These are phyloP conservation scores for Dryadomyces quercus-mongolicae DNA, from an alignment of 2,329 filamentous ascomycete genomes.

Conservation along the genomic window DNA sequence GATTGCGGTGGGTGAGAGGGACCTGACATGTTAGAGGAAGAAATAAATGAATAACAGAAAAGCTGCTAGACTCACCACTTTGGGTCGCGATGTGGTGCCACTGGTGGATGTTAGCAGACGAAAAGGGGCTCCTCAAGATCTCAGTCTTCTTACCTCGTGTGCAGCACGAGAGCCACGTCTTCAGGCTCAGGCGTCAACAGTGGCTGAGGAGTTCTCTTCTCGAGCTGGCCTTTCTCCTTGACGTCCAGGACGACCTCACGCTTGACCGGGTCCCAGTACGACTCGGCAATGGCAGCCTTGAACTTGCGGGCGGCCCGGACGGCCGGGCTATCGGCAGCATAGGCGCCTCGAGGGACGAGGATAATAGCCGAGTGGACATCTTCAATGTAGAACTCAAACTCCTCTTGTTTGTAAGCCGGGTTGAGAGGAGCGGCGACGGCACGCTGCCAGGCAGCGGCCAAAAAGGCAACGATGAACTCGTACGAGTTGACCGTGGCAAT, in stretches of 20 bases:
- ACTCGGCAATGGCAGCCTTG: constrained; percentile 75
- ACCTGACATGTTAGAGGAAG: constrained; percentile 29
- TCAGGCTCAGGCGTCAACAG: constrained; percentile 48
- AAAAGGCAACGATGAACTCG: constrained; percentile 78
- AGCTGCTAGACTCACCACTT: constrained; percentile 54
- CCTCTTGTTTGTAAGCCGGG: constrained; percentile 75
- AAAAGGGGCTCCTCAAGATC: too few relatives aligned
- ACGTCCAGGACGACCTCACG: constrained; percentile 63
- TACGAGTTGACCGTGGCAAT: constrained; percentile 77
- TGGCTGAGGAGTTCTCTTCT: constrained; percentile 26
- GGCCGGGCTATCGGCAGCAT: constrained; percentile 52
- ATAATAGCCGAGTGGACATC: constrained; percentile 71
- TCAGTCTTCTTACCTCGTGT: constrained; percentile 50
- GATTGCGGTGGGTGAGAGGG: constrained; percentile 68
- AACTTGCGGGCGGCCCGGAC: constrained; percentile 69
- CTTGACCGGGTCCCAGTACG: constrained; percentile 58
- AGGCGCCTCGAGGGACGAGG: constrained; percentile 62
- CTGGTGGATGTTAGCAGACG: constrained; percentile 18
- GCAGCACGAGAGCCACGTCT: constrained; percentile 69
- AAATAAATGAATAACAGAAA: not conserved
- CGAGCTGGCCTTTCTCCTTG: constrained; percentile 60
- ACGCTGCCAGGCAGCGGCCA: constrained; percentile 76
- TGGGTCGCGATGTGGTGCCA: constrained; percentile 74
- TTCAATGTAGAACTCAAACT: constrained; percentile 88
- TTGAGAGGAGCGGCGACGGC: constrained; percentile 79